phyloP scores from a whole-genome alignment of 1,284 basidiomycete species.

The Fomitopsis schrenkii region DNA sequence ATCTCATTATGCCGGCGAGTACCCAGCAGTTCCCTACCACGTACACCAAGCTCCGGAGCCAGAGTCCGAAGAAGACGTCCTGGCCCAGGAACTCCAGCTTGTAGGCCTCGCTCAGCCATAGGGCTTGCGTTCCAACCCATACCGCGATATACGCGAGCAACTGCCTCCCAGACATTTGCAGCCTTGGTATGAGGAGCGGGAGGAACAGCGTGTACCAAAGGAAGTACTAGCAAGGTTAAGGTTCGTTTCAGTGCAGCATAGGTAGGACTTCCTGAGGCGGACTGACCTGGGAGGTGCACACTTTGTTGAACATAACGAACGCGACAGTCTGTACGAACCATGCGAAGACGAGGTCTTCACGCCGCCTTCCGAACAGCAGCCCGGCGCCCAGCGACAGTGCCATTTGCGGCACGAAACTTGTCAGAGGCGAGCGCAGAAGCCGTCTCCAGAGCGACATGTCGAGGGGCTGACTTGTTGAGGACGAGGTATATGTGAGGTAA shows the following conservation, averaged over 20 bases:
- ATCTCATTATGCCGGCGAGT: conserved; percentile 57
- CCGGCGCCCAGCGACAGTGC: conserved; percentile 63
- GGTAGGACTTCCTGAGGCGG: background rate
- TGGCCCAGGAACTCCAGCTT: conserved; percentile 83
- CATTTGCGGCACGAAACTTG: conserved; percentile 77
- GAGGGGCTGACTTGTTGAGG: conserved; percentile 25
- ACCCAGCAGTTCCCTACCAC: conserved; percentile 77
- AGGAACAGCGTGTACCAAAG: conserved; percentile 95
- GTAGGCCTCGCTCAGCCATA: conserved; percentile 88
- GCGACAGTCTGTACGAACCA: conserved; percentile 90
- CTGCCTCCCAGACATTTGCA: conserved; percentile 47
- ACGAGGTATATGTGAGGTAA: conserved; percentile 70
- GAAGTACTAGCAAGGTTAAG: conserved; percentile 71
- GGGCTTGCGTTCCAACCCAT: conserved; percentile 79
- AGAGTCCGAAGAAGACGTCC: conserved; percentile 70
- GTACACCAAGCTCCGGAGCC: conserved; percentile 76
- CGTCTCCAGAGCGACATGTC: conserved; percentile 41
- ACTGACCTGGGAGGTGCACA: conserved; percentile 92
- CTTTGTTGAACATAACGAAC: conserved; percentile 97
- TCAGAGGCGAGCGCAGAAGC: conserved; percentile 57
- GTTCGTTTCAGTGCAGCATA: background rate
- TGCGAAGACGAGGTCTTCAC: conserved; percentile 64
- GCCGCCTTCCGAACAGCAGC: conserved; percentile 52
- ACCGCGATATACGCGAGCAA: conserved; percentile 42
- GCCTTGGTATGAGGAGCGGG: conserved; percentile 73